Base-by-base conservation (phyloP, 1,139 yeast species). In the Casaregolazyma suthepensis region DNA sequence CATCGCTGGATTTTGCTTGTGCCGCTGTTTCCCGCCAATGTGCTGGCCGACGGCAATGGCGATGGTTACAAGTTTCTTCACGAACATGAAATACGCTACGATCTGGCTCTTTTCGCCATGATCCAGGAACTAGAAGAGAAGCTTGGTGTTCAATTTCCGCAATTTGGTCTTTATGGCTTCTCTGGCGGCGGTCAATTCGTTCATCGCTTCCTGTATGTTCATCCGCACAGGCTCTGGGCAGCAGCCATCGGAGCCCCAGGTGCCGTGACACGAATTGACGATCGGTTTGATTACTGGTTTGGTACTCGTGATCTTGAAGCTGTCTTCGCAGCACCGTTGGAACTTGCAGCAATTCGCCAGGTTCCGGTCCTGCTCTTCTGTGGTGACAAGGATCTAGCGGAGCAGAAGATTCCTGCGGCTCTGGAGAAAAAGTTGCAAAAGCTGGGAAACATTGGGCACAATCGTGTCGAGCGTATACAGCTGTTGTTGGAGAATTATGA, bases 121-220 rank as follows among this genome's bases (percentile, higher is more conserved):
- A 17, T 54, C 5, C 44, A 42, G 3, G 53, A 54, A 29, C 35
- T 45, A 6, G 15, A 35, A 15, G 18, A 26, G 2, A 52, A 45
- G 29, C 47, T 48, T 1, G 43, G 40, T 12, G 31, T 54, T 22
- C 4, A 23, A 31, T 5, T 15, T n/a, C 18, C 45, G 49, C 23
- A 43, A 48, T 37, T 43, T 48, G 31, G 31, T 15, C 45, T 54
- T 43, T 22, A 18, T 13, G 56, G 56, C n/a, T 54, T 54, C 43
- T 42, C 50, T 9, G 56, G 56, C 38, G 56, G 56, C 13, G 56
- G 53, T 18, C 56, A 54, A 26, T 54, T 52, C 42, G 43, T 37
- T 9, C 56, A 54, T 40, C 37, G 56, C n/a, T 54, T 54, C 31
- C 45, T 51, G 7, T 54, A 54, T 35, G 31, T 54, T 9, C 47